Base-by-base conservation (phyloP, 2,329 filamentous ascomycete genomes). In the Botrytis hyacinthi region DNA sequence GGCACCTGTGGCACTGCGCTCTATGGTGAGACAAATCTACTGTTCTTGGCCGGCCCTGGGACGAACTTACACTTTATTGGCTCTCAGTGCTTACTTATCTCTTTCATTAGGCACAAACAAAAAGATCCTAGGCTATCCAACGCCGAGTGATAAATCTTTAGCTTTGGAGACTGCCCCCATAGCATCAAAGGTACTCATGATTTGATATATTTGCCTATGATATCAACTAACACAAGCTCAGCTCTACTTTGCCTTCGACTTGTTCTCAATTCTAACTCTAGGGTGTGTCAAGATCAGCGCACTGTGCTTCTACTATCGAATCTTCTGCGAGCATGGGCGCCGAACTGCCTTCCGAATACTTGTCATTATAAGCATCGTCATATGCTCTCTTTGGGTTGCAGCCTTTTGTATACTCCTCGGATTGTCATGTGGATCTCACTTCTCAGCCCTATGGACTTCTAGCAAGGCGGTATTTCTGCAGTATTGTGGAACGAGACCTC, bases 271-370 rank as follows among this genome's bases (percentile, higher is more conserved):
- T 16, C 12, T 37, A 26, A 57, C 70, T 22, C 60, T 63, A 14
- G 70, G 60, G 16, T 66, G 42, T 51, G 37, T 65, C 60, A 72
- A 72, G n/a, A 54, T 66, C 12, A 72, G 60, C 32, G 70, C 70
- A 22, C 44, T 72, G 14, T 65, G 51, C 60, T 72, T 72, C 40
- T 72, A 72, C 60, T 51, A 65, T 35, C 70, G 70, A 32, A 63
- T 72, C 6, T 66, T 72, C 29, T 72, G 70, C 32, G 60, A 54
- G 7, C 14, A 46, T 20, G 70, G 66, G n/a, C 48, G 54, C n/a
- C 16, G 66, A 12, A 37, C 22, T 29, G 42, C 22, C 46, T 69
- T 69, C 32, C 29, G 22, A 22, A 57, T 26, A 4, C 46, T 69
- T 37, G n/a, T 69, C 3, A 57, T 69, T 20, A 37, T 35, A 20